phyloP scores from a whole-genome alignment of 2,329 filamentous ascomycete genomes.

The Elsinoe australis region DNA sequence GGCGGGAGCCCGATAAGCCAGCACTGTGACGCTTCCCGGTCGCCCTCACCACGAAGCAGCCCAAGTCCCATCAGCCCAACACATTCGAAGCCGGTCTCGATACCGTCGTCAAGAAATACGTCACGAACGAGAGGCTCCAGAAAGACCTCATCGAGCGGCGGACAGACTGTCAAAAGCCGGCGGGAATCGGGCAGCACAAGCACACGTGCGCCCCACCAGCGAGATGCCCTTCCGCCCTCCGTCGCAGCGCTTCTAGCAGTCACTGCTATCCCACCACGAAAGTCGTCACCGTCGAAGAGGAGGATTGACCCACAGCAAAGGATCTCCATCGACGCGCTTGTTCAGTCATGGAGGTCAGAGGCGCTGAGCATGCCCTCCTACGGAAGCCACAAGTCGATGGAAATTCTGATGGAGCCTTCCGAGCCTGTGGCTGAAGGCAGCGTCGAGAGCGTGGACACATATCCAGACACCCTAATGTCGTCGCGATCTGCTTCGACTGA shows the following conservation, averaged over 20 bases:
- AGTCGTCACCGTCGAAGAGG: constrained; percentile 32
- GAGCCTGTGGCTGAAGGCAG: constrained; percentile 41
- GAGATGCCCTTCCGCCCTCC: constrained; percentile 44
- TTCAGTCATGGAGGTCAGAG: constrained; percentile 48
- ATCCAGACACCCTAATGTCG: constrained; percentile 34
- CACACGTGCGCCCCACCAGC: constrained; percentile 33
- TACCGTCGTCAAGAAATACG: constrained; percentile 33
- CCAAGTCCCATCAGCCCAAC: constrained; percentile 25
- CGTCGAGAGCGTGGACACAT: constrained; percentile 28
- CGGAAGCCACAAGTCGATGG: constrained; percentile 36
- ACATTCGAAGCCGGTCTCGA: constrained; percentile 37
- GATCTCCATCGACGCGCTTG: constrained; percentile 51
- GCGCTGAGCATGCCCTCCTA: constrained; percentile 27
- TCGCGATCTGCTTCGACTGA: constrained; percentile 49
- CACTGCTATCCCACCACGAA: constrained; percentile 51
- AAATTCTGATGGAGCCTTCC: constrained; percentile 49
- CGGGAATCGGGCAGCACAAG: constrained; percentile 22
- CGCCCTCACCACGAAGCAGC: constrained; percentile 3
- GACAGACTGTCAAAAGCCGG: constrained; percentile 29
- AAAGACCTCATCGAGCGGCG: constrained; percentile 26
- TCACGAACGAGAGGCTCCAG: constrained; percentile 26
- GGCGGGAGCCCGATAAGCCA: constrained; percentile 21
- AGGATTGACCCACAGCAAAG: constrained; percentile 36
- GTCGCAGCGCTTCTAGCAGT: constrained; percentile 52
- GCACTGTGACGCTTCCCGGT: constrained; percentile 4